These are phyloP conservation scores for Naganishia sp. DNA, from an alignment of 1,284 basidiomycete genomes.

Conservation along the genomic window DNA sequence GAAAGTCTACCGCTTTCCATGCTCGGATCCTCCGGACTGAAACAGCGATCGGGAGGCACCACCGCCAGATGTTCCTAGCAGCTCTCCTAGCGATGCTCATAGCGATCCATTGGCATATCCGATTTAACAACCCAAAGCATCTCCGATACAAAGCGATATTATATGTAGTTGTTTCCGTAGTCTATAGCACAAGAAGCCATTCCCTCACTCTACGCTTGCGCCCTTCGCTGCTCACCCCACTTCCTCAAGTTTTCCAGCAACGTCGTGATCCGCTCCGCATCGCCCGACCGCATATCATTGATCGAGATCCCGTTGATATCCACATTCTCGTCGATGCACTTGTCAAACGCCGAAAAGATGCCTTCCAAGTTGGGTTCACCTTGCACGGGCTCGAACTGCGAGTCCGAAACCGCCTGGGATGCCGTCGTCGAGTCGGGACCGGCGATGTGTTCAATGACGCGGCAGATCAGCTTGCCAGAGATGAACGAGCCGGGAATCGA, in stretches of 20 bases:
- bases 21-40: too few relatives aligned
- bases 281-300: constrained; percentile 80
- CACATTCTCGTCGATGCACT: constrained; percentile 81
- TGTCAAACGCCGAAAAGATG: constrained; percentile 83
- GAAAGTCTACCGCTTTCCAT: not conserved
- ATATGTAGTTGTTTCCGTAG: too few relatives aligned
- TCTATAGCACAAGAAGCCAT: too few relatives aligned
- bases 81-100: too few relatives aligned
- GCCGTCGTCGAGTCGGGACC: constrained; percentile 46
- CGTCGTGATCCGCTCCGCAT: constrained; percentile 73
- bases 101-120: too few relatives aligned
- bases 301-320: constrained; percentile 85
- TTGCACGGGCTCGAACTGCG: constrained; percentile 41
- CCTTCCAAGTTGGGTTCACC: constrained; percentile 70
- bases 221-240: constrained; percentile 56
- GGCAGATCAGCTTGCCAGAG: constrained; percentile 54
- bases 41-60: too few relatives aligned
- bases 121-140: too few relatives aligned
- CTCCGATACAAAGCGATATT: too few relatives aligned
- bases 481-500: constrained; percentile 56
- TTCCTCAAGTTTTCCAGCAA: constrained; percentile 70
- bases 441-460: constrained; percentile 52
- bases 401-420: constrained; percentile 42
- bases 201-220: not conserved
- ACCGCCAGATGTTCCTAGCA: too few relatives aligned